A percentile compares a stretch with the other conserved stretches of the same genome.
Conservation (phyloP, 2,329 filamentous ascomycete species). For the Sporothrix euskadiensis region DNA sequence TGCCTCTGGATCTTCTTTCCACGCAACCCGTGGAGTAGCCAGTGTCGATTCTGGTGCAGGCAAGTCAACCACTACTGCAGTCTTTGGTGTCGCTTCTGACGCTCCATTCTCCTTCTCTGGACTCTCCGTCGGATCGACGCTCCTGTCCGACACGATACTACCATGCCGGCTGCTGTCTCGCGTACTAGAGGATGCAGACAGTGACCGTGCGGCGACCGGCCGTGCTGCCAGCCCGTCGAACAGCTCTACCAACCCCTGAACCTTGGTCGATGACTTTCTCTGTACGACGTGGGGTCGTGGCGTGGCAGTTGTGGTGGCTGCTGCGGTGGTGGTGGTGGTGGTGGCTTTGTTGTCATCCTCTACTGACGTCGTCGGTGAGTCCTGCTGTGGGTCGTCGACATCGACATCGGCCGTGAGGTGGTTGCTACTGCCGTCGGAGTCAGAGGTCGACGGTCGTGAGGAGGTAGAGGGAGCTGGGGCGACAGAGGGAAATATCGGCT, state of each 20-base stretch:
- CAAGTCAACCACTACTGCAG: neutral
- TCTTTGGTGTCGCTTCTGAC: neutral
- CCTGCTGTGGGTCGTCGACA: slow-evolving; percentile 39
- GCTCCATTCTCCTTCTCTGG: neutral
- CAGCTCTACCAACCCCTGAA: slow-evolving; percentile 53
- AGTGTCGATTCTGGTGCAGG: neutral
- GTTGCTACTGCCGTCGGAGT: slow-evolving; percentile 33
- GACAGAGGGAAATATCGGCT: neutral
- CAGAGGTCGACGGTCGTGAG: slow-evolving; percentile 33
- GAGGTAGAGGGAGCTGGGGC: slow-evolving; percentile 14
- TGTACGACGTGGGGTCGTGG: slow-evolving; percentile 24
- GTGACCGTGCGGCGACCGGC: neutral
- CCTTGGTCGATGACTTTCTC: slow-evolving; percentile 46
- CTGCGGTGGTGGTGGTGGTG: slow-evolving; percentile 25
- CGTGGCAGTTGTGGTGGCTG: neutral
- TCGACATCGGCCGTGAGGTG: slow-evolving; percentile 29
- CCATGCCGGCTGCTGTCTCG: neutral
- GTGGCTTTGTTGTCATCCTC: slow-evolving; percentile 44
- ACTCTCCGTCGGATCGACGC: neutral
- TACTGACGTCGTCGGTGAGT: slow-evolving; percentile 50
- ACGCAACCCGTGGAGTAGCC: neutral
- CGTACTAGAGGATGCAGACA: neutral
- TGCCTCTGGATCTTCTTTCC: neutral
- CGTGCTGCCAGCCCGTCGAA: slow-evolving; percentile 44
- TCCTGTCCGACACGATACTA: neutral